Conservation (phyloP, 2,329 filamentous ascomycete species). For the Drechslerella stenobrocha region DNA sequence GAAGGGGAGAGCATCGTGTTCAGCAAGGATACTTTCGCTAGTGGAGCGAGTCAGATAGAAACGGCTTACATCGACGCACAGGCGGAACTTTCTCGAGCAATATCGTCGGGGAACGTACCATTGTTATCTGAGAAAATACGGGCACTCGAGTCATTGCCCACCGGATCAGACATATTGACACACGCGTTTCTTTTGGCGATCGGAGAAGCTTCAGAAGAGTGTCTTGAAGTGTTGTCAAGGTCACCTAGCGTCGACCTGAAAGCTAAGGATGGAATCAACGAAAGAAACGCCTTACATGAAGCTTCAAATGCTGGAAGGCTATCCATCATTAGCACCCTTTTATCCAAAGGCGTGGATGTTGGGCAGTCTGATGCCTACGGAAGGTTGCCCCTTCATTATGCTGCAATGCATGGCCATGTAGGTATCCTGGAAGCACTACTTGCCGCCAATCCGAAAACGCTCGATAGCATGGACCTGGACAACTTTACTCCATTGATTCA, state of each 20-base stretch:
- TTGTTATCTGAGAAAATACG: conserved; percentile 78
- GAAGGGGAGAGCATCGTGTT: conserved; percentile 93
- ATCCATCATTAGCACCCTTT: conserved; percentile 73
- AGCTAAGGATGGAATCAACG: conserved; percentile 96
- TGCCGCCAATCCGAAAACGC: conserved; percentile 69
- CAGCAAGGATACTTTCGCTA: conserved; percentile 60
- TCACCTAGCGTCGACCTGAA: conserved; percentile 85
- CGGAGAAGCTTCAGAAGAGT: conserved; percentile 76
- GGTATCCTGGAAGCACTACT: conserved; percentile 79
- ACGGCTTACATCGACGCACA: conserved; percentile 74
- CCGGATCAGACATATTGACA: conserved; percentile 75
- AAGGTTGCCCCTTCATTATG: conserved; percentile 89
- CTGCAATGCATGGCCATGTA: conserved; percentile 87
- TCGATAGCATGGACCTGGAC: conserved; percentile 89
- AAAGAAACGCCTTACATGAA: conserved; percentile 93
- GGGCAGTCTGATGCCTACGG: conserved; percentile 89
- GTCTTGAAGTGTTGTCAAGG: conserved; percentile 74
- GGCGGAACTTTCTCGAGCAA: conserved; percentile 81
- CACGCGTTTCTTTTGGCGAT: conserved; percentile 88
- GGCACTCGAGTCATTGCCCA: conserved; percentile 66
- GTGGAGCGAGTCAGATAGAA: conserved; percentile 56
- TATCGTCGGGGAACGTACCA: conserved; percentile 76
- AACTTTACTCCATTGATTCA: conserved; percentile 97
- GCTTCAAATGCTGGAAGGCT: conserved; percentile 89
- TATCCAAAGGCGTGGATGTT: conserved; percentile 75